Conservation (phyloP, 2,329 filamentous ascomycete species). For the Aspergillus ochraceoroseus region DNA sequence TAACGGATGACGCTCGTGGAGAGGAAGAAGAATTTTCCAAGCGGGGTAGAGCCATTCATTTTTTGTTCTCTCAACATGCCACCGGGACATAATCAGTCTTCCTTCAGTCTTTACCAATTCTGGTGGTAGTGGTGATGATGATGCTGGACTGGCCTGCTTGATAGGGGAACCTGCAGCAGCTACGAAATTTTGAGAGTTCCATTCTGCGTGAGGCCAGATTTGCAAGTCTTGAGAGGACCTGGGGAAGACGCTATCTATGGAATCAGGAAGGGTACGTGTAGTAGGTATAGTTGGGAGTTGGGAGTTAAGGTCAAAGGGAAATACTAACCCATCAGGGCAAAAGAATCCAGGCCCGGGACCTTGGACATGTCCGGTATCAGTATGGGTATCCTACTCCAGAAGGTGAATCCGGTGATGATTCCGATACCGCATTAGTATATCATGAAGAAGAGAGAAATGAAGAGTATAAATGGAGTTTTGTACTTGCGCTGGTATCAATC, state of each 20-base stretch:
- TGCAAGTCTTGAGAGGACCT: too few species aligned
- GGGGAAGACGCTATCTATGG: too few species aligned
- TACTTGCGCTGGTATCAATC: too few species aligned
- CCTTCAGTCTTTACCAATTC: background rate
- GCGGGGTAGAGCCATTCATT: constrained; percentile 3
- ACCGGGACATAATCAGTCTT: too few species aligned
- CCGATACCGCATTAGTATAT: constrained; percentile 1
- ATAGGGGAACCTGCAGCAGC: background rate
- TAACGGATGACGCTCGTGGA: background rate
- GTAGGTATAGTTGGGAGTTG: background rate
- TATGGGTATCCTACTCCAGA: constrained; percentile 16
- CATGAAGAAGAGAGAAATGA: background rate
- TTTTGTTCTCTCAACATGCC: too few species aligned
- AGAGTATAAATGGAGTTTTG: constrained; percentile 5
- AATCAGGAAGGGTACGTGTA: too few species aligned
- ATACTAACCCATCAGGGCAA: constrained; percentile 22
- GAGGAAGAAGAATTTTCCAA: background rate
- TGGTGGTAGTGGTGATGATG: too few species aligned
- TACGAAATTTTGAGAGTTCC: background rate
- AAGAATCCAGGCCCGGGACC: constrained; percentile 15
- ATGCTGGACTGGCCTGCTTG: background rate
- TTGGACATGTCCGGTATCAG: background rate
- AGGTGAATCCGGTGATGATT: constrained; percentile 14
- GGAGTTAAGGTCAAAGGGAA: constrained; percentile 7
- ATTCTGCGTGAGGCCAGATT: too few species aligned